These are phyloP conservation scores for Gilbertella persicaria DNA, from an alignment of 371 early-diverging fungal genomes.

Conservation along the genomic window DNA sequence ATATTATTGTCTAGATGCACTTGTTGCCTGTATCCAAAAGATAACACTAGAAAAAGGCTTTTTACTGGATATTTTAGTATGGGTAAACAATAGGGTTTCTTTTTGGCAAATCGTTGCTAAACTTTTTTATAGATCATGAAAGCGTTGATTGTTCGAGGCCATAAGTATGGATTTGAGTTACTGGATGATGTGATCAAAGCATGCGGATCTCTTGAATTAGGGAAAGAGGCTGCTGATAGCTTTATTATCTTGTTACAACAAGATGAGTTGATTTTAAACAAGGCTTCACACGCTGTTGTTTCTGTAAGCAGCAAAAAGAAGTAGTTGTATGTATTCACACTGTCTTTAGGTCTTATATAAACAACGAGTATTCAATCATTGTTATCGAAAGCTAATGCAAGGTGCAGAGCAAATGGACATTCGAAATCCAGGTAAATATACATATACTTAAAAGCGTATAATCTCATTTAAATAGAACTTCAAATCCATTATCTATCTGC, in stretches of 20 bases:
- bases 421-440: conserved; percentile 14
- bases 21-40: conserved; percentile 9
- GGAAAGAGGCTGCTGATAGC: conserved; percentile 61
- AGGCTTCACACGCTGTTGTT: conserved; percentile 62
- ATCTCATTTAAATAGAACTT: conserved; percentile 2
- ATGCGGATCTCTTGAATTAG: conserved; percentile 45
- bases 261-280: conserved; percentile 64
- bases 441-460: neutral
- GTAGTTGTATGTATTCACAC: neutral
- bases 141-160: conserved; percentile 57
- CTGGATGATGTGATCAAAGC: conserved; percentile 52
- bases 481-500: conserved; percentile 60
- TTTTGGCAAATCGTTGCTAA: neutral
- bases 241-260: conserved; percentile 65
- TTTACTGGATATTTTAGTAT: neutral
- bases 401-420: conserved; percentile 10
- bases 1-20: conserved; percentile 15
- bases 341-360: conserved; percentile 64
- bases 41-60: conserved; percentile 3
- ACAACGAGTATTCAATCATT: conserved; percentile 74
- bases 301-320: conserved; percentile 40
- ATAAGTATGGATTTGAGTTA: conserved; percentile 54
- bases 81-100: neutral
- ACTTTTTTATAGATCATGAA: conserved; percentile 64
- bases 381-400: conserved; percentile 59